Percentiles rank a stretch among this genome's conserved stretches.
phyloP scores from a whole-genome alignment of 1,139 yeast genomes.

The Hanseniaspora sp. region DNA sequence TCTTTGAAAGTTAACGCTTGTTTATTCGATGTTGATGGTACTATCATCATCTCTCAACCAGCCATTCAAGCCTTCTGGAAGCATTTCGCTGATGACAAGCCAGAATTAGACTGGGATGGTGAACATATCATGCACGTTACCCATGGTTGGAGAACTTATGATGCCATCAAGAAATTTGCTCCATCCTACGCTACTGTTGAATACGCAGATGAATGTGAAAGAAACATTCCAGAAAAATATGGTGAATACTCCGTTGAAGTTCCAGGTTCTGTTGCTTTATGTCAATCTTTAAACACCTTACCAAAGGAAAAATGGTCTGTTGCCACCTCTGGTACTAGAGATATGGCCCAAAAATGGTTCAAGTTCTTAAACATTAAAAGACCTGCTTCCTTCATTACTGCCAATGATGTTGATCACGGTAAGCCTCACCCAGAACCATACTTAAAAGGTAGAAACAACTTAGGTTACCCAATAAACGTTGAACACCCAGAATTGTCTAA shows the following conservation, averaged over 20 bases:
- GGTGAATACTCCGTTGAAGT: conserved; percentile 64
- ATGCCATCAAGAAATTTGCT: conserved; percentile 61
- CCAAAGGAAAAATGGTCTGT: conserved; percentile 59
- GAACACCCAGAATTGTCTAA: conserved; percentile 31
- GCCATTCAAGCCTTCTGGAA: conserved; percentile 78
- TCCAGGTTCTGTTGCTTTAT: conserved; percentile 58
- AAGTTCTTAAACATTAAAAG: conserved; percentile 47
- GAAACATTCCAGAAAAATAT: conserved; percentile 57
- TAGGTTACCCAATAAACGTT: conserved; percentile 40
- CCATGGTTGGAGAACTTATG: conserved; percentile 76
- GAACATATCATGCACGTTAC: conserved; percentile 60
- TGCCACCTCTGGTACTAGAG: conserved; percentile 72
- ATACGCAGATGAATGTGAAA: conserved; percentile 60
- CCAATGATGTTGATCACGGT: conserved; percentile 65
- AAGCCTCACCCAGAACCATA: conserved; percentile 82
- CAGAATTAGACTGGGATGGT: conserved; percentile 47
- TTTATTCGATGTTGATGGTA: conserved; percentile 77
- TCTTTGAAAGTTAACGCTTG: conserved; percentile 32
- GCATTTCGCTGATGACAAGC: conserved; percentile 56
- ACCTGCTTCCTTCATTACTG: conserved; percentile 69
- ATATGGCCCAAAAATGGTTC: conserved; percentile 72
- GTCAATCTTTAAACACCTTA: conserved; percentile 31
- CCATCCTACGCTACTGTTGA: conserved; percentile 61
- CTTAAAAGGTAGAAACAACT: conserved; percentile 49
- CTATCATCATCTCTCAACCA: conserved; percentile 69